Conservation (phyloP, 179 eudicot genomes). For the Amaranthus tricolor region DNA sequence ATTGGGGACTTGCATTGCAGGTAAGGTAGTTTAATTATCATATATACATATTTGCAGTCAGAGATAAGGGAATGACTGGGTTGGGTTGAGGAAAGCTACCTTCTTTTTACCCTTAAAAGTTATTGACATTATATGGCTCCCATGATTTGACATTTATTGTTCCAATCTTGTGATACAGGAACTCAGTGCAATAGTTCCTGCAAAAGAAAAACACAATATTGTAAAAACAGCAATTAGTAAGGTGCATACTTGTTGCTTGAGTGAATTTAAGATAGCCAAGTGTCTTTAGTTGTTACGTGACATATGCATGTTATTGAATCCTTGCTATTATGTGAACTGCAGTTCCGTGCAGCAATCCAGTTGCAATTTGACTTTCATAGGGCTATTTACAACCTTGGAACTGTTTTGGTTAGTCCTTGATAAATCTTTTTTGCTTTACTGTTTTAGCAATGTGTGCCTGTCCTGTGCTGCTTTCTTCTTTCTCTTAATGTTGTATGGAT, state of each 20-base stretch:
- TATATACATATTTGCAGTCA: not conserved
- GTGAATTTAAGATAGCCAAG: not conserved
- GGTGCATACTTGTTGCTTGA: constrained; percentile 39
- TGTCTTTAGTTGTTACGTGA: not conserved
- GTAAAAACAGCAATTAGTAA: constrained; percentile 82
- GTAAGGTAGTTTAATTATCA: constrained; percentile 33
- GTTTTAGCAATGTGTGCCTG: constrained; percentile 2
- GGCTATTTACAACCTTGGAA: constrained; percentile 98
- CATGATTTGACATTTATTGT: constrained; percentile 10
- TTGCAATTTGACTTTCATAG: constrained; percentile 97
- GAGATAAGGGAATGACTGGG: not conserved
- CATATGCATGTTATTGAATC: constrained; percentile 4
- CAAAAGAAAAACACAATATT: constrained; percentile 85
- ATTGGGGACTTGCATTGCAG: constrained; percentile 99
- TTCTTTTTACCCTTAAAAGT: not conserved
- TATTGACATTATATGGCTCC: not conserved
- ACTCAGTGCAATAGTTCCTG: constrained; percentile 94
- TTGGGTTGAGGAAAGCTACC: not conserved
- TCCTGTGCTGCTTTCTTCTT: not conserved
- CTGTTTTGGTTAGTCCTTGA: constrained; percentile 70
- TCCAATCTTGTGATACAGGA: constrained; percentile 49
- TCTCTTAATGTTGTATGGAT: not conserved
- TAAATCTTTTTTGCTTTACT: constrained; percentile 5
- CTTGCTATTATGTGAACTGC: constrained; percentile 26
- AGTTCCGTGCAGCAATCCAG: constrained; percentile 93